phyloP scores from a whole-genome alignment of 108 stramenopile species.

The Skeletonema menzelii region DNA sequence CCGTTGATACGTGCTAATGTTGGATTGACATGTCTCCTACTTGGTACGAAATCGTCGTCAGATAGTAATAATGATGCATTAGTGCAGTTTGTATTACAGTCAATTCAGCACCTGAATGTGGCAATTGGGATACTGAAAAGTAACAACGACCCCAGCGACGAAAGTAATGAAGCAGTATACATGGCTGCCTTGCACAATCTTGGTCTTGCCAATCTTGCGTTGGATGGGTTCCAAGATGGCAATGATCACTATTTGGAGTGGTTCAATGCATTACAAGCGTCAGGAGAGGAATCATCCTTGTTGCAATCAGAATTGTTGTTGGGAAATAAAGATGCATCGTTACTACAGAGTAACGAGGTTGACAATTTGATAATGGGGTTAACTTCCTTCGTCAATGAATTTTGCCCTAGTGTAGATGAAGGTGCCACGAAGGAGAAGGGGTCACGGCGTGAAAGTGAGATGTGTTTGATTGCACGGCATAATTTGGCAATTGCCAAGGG shows the following conservation, averaged over 20 bases:
- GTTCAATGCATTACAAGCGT: constrained; percentile 3
- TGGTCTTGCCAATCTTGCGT: constrained; percentile 30
- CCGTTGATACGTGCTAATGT: constrained; percentile 19
- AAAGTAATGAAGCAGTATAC: constrained; percentile 5
- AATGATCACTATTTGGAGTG: constrained; percentile 25
- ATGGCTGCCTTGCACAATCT: constrained; percentile 42
- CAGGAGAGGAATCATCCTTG: background rate
- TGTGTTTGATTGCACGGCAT: constrained; percentile 18
- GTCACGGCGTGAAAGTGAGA: constrained; percentile 13
- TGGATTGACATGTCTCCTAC: constrained; percentile 34
- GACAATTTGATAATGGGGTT: constrained; percentile 26
- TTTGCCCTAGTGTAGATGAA: constrained; percentile 1
- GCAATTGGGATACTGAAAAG: constrained; percentile 13
- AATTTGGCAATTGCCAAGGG: constrained; percentile 29
- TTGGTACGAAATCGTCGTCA: constrained; percentile 1
- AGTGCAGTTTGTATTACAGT: constrained; percentile 26
- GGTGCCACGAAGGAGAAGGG: background rate
- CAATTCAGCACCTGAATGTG: constrained; percentile 38
- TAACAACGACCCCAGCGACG: background rate
- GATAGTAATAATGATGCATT: background rate
- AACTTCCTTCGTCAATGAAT: constrained; percentile 3
- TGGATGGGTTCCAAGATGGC: constrained; percentile 12
- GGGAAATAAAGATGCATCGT: constrained; percentile 21
- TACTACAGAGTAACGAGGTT: constrained; percentile 24
- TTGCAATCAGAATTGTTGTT: constrained; percentile 4